Conservation (phyloP, 1,139 yeast genomes). For the Yamadazyma sp. region DNA sequence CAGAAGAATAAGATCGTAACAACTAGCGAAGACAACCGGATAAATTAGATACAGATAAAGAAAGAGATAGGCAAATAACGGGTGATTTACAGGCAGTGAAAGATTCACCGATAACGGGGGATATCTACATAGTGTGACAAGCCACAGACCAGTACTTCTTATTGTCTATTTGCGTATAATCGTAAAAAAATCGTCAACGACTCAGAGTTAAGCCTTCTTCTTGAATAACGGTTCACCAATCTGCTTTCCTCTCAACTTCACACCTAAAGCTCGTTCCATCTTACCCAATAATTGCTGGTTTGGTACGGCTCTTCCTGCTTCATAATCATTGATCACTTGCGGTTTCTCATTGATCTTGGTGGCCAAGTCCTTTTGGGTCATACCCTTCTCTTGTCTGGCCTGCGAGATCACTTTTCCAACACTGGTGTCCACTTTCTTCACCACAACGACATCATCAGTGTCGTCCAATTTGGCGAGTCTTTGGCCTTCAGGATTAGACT, state of each 20-base stretch:
- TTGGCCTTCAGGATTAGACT: constrained; percentile 87
- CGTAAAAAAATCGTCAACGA: constrained; percentile 4
- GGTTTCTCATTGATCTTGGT: constrained; percentile 95
- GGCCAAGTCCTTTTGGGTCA: constrained; percentile 95
- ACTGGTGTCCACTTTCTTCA: constrained; percentile 76
- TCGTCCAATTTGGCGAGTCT: constrained; percentile 90
- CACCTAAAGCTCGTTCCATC: constrained; percentile 91
- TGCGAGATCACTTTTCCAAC: constrained; percentile 88
- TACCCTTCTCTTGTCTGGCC: constrained; percentile 84
- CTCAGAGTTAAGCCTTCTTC: constrained; percentile 42
- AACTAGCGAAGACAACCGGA: no score
- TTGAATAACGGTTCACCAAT: constrained; percentile 89
- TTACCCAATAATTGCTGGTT: constrained; percentile 92
- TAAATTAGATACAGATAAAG: no score
- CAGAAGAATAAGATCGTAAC: no score
- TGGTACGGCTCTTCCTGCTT: constrained; percentile 95
- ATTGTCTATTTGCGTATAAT: constrained; percentile 2
- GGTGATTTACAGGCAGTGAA: no score
- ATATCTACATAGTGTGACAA: no score
- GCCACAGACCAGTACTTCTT: no score
- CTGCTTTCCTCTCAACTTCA: constrained; percentile 93
- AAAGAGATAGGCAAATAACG: no score
- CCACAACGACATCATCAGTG: constrained; percentile 90
- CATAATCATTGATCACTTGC: constrained; percentile 91
- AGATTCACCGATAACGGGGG: no score